Conservation (phyloP, 2,329 filamentous ascomycete species). For the Parasarocladium wereldwijsianum region DNA sequence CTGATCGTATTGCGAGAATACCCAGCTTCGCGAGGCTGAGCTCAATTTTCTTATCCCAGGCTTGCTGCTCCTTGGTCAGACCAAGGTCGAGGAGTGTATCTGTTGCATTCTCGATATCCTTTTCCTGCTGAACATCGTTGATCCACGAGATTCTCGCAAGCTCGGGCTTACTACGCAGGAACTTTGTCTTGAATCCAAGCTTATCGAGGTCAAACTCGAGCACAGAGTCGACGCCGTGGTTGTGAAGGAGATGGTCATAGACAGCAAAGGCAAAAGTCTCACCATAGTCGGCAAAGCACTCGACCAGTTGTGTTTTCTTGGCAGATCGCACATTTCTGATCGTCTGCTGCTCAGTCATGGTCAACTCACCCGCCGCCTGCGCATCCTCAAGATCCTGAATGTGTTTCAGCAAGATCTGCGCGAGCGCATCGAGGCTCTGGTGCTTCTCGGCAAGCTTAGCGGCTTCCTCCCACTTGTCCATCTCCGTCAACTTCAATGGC, state of each 20-base stretch:
- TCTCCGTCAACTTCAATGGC: slow-evolving; percentile 36
- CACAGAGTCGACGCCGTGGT: slow-evolving; percentile 50
- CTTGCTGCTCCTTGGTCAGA: slow-evolving; percentile 54
- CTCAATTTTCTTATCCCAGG: slow-evolving; percentile 91
- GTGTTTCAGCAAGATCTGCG: slow-evolving; percentile 39
- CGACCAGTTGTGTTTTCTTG: slow-evolving; percentile 30
- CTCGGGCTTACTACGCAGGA: slow-evolving; percentile 55
- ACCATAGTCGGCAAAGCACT: slow-evolving; percentile 49
- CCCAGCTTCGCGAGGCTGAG: slow-evolving; percentile 78
- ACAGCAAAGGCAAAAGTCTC: slow-evolving; percentile 59
- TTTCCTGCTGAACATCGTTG: slow-evolving; percentile 69
- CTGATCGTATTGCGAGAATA: slow-evolving; percentile 46
- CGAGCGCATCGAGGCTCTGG: slow-evolving; percentile 37
- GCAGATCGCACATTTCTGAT: slow-evolving; percentile 21
- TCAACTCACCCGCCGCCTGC: slow-evolving; percentile 13
- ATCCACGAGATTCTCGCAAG: slow-evolving; percentile 84
- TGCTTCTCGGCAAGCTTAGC: slow-evolving; percentile 45
- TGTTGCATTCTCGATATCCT: slow-evolving; percentile 60
- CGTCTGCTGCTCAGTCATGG: slow-evolving; percentile 13
- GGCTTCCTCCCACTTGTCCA: slow-evolving; percentile 41
- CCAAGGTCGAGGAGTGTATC: slow-evolving; percentile 57
- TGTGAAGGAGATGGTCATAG: slow-evolving; percentile 62
- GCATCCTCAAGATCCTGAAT: slow-evolving; percentile 24
- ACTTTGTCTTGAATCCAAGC: slow-evolving; percentile 57
- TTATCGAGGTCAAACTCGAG: slow-evolving; percentile 59